phyloP scores from a whole-genome alignment of 1,284 basidiomycete species.

The Fomitiporia mediterranea region DNA sequence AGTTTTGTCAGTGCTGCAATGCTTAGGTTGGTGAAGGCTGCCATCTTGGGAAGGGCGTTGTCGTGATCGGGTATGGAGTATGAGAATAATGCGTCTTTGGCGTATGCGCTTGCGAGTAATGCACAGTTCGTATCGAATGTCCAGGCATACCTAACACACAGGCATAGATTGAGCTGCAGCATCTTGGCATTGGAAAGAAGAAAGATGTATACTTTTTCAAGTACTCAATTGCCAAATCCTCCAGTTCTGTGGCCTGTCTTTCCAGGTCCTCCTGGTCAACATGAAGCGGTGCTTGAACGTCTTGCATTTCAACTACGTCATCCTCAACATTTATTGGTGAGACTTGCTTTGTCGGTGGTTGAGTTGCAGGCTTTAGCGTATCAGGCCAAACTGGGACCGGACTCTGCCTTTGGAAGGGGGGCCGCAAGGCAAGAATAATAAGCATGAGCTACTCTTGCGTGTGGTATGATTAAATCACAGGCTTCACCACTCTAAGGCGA shows the following conservation, averaged over 20 bases:
- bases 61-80: slow-evolving; percentile 14
- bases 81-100: slow-evolving; percentile 12
- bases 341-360: neutral
- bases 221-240: slow-evolving; percentile 17
- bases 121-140: slow-evolving; percentile 16
- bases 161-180: neutral
- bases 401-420: slow-evolving; percentile 7
- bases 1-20: slow-evolving; percentile 5
- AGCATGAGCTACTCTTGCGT: neutral
- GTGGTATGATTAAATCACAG: neutral
- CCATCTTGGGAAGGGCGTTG: slow-evolving; percentile 1
- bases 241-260: slow-evolving; percentile 9
- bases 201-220: slow-evolving; percentile 5
- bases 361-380: slow-evolving; percentile 7
- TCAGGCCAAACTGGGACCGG: slow-evolving; percentile 17
- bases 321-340: neutral
- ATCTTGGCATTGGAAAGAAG: neutral
- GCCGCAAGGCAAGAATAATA: neutral
- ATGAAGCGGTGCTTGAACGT: neutral
- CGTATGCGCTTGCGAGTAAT: slow-evolving; percentile 10
- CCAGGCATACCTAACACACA: slow-evolving; percentile 1
- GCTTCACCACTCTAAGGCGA: slow-evolving; percentile 18
- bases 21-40: slow-evolving; percentile 8
- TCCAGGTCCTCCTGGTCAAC: slow-evolving; percentile 2
- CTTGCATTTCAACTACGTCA: neutral